Base-by-base conservation (phyloP, 192 early-diverging fungal genomes). In the Podila minutissima region DNA sequence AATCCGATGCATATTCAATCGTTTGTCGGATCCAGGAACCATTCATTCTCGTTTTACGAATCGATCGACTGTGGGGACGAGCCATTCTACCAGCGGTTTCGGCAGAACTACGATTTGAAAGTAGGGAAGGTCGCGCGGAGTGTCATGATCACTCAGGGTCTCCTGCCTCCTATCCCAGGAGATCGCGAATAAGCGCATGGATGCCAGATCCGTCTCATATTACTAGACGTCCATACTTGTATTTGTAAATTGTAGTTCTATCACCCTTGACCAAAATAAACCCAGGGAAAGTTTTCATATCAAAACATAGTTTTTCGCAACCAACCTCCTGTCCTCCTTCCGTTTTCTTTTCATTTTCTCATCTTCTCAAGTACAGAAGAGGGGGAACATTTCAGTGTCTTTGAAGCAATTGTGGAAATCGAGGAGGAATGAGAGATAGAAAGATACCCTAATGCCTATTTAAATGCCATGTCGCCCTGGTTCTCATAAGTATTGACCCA, bases 1-100 rank as follows among this genome's bases (percentile, higher is more conserved):
- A 29, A 29, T 0, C 29, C 49, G 29, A 19, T 15, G 28, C 29
- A 11, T 19, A 17, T 66, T 10, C 28, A 66, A 29, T 66, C 28
- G 12, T 53, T 66, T 66, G 31, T 66, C 29, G 49, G 64, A 53
- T 66, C 49, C 28, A 29, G 64, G 29, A 66, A 66, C 49, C 64
- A 66, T 11, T 49, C 26, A 1, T 33, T 66, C 29, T 22, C 29
- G 28, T 66, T 50, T 29, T 66, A 20, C 7, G 49, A 24, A 29
- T 11, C 38, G 64, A 5, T 9, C 20, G 64, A 48, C 11, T 53
- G 64, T 48, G 24, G 2, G 19, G 49, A 28, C 28, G 48, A 22
- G 17, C 64, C 31, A 4, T 24, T 11, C 64, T 51, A 49, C 49
- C 64, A 53, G 29, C 28, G 64, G 48, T 66, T 66, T 26, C 19